These are phyloP conservation scores for Lipomyces lipofer DNA, from an alignment of 805 yeast species.

Conservation along the genomic window DNA sequence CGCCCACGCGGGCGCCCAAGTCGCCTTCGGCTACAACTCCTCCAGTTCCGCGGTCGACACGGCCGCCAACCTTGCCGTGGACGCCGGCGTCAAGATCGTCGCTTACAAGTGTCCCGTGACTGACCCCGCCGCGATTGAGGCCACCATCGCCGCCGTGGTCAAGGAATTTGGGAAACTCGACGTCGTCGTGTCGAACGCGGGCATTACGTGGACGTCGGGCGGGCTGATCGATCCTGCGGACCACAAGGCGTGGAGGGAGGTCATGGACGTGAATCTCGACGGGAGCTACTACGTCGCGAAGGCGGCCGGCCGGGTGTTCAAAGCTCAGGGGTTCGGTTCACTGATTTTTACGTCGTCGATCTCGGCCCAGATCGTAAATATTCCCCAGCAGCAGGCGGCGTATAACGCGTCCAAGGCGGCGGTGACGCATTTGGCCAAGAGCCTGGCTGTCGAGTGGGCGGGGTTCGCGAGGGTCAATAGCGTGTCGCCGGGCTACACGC, in stretches of 20 bases:
- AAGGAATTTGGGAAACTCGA: constrained; percentile 17
- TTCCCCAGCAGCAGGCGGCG: constrained; percentile 55
- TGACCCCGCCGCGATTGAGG: constrained; percentile 50
- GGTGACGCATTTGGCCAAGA: constrained; percentile 51
- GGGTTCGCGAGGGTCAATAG: constrained; percentile 53
- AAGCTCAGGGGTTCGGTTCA: constrained; percentile 15
- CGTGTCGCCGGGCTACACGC: constrained; percentile 54
- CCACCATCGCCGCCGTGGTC: constrained; percentile 47
- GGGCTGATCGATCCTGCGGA: constrained; percentile 18
- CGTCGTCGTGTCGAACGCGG: constrained; percentile 31
- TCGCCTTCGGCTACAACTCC: constrained; percentile 45
- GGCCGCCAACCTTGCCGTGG: constrained; percentile 56
- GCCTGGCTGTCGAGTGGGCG: constrained; percentile 59
- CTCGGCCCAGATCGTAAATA: constrained; percentile 56
- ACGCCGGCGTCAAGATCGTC: constrained; percentile 58
- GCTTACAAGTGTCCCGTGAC: constrained; percentile 65
- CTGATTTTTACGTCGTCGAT: constrained; percentile 53
- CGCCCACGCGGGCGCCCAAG: constrained; percentile 50
- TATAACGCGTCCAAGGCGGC: constrained; percentile 59
- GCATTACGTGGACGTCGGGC: constrained; percentile 29
- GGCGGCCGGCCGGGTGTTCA: constrained; percentile 52
- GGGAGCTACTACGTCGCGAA: constrained; percentile 54
- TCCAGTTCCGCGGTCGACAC: constrained; percentile 56
- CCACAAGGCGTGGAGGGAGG: constrained; percentile 19
- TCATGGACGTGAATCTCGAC: constrained; percentile 23